Conservation (phyloP, 2,329 filamentous ascomycete species). For the Colletotrichum orbiculare region DNA sequence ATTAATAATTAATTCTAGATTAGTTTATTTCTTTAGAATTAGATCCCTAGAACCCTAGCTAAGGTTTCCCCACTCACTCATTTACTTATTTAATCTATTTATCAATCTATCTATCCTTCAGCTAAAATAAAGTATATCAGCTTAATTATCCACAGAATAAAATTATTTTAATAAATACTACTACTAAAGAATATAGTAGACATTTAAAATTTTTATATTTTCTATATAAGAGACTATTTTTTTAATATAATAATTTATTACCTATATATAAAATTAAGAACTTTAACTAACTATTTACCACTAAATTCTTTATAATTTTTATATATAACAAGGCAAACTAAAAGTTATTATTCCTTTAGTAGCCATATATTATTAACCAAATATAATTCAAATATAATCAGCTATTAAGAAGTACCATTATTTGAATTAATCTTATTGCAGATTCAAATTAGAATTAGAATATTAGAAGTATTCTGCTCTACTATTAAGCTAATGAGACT, state of each 20-base stretch:
- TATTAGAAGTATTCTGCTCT: slow-evolving; percentile 4
- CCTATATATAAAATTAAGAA: slow-evolving; percentile 5
- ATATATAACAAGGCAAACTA: no score
- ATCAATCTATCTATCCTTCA: not conserved
- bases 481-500: not conserved
- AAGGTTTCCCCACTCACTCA: no score
- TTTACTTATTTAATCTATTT: not conserved
- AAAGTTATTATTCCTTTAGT: not conserved
- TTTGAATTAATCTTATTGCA: not conserved
- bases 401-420: not conserved
- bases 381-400: not conserved
- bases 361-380: not conserved
- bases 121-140: not conserved
- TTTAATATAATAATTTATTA: slow-evolving; percentile 5
- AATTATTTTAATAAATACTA: slow-evolving; percentile 5
- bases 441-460: not conserved
- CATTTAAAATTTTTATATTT: slow-evolving; percentile 4
- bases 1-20: not conserved
- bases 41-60: no score
- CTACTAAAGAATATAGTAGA: slow-evolving; percentile 1
- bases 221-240: slow-evolving; percentile 2
- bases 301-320: not conserved
- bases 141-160: slow-evolving; percentile 5
- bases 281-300: slow-evolving; percentile 4
- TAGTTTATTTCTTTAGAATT: not conserved